A percentile compares a stretch with the other conserved stretches of the same genome.
Conservation (phyloP, 2,329 filamentous ascomycete species). For the Fusarium sp. region DNA sequence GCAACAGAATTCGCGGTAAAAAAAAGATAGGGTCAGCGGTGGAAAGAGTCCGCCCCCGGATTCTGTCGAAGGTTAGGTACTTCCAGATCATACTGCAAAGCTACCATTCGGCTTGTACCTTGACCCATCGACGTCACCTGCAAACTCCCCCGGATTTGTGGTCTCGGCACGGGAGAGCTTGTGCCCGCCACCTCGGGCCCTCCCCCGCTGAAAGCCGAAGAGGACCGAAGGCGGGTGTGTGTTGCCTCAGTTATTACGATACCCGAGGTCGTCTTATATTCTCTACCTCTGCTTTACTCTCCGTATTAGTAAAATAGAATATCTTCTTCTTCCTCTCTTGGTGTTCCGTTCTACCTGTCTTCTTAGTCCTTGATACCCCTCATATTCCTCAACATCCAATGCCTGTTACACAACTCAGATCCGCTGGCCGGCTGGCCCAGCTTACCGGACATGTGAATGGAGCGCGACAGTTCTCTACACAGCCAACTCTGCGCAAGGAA, state of each 20-base stretch:
- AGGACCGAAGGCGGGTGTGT: conserved; percentile 49
- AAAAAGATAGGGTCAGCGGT: background rate
- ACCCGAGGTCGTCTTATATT: conserved; percentile 41
- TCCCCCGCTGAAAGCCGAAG: conserved; percentile 56
- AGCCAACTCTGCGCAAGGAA: conserved; percentile 67
- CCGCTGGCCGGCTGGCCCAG: conserved; percentile 53
- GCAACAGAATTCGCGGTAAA: background rate
- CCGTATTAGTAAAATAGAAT: conserved; percentile 17
- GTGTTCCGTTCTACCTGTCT: conserved; percentile 11
- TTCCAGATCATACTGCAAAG: background rate
- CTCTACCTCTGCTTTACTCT: background rate
- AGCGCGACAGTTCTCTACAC: conserved; percentile 63
- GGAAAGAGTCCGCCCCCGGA: background rate
- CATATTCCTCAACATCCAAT: conserved; percentile 30
- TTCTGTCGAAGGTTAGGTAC: background rate
- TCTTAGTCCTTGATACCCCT: conserved; percentile 20
- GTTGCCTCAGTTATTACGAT: conserved; percentile 19
- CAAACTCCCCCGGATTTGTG: conserved; percentile 35
- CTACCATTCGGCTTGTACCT: conserved; percentile 15
- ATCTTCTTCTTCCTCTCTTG: conserved; percentile 1
- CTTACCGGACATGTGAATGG: conserved; percentile 58
- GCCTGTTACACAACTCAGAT: conserved; percentile 51
- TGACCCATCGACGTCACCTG: conserved; percentile 31
- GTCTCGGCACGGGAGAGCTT: conserved; percentile 41
- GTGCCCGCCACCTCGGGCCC: conserved; percentile 45